Percentiles rank a stretch among this genome's conserved stretches.
Conservation (phyloP, 169 alveolate genomes). For the Gregarina niphandrodes region DNA sequence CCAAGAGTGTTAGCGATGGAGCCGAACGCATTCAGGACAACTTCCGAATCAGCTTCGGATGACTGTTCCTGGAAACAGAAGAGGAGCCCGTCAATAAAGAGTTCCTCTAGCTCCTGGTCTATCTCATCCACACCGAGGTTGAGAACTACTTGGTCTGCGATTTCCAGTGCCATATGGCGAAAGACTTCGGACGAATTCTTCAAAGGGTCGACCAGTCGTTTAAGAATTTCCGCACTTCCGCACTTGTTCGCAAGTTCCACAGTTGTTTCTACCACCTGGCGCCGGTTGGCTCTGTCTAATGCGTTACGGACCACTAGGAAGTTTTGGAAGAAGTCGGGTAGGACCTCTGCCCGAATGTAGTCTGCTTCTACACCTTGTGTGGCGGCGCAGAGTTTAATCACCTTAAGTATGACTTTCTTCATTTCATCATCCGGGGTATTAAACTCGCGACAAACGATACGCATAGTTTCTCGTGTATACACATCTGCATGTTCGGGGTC, state of each 20-base stretch:
- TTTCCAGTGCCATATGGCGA: constrained; percentile 91
- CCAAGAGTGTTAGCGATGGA: constrained; percentile 82
- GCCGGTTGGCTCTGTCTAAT: constrained; percentile 70
- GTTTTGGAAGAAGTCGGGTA: constrained; percentile 76
- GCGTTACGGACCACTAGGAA: constrained; percentile 78
- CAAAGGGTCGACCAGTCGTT: constrained; percentile 45
- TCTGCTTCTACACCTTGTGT: constrained; percentile 90
- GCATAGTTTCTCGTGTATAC: constrained; percentile 83
- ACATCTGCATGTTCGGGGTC: constrained; percentile 90
- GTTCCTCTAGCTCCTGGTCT: constrained; percentile 78
- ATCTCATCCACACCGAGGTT: constrained; percentile 76
- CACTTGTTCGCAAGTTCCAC: constrained; percentile 86
- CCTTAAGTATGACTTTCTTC: constrained; percentile 81
- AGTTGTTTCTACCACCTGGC: constrained; percentile 83
- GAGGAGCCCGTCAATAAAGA: constrained; percentile 87
- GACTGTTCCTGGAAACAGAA: constrained; percentile 87
- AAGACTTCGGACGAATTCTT: constrained; percentile 46
- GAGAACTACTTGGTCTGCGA: constrained; percentile 73
- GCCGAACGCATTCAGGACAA: constrained; percentile 82
- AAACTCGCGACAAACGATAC: constrained; percentile 82
- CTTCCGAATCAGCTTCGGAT: constrained; percentile 46
- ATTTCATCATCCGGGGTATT: constrained; percentile 91
- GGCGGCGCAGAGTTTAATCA: constrained; percentile 85
- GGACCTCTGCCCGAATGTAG: constrained; percentile 72
- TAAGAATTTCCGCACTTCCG: no score